Evolutionary conservation across 495 filamentous ascomycete genomes (phyloP).

Genomic region (Xeromyces bisporus): DNA sequence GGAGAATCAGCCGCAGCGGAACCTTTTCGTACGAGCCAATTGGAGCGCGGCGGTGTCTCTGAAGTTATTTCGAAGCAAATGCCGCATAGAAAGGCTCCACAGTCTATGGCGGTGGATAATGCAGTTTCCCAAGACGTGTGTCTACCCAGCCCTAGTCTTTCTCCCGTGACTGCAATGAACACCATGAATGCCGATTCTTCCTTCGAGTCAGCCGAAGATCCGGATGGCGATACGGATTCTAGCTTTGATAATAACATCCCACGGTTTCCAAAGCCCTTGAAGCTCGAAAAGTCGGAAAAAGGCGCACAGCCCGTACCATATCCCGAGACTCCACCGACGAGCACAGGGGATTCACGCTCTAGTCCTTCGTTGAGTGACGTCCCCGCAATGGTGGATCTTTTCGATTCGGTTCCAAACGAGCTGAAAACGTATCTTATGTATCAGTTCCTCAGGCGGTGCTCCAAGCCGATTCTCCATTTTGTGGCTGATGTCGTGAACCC

Average conservation of each 20-base stretch:
- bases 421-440: conserved; percentile 93
- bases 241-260: conserved; percentile 24
- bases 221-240: conserved; percentile 29
- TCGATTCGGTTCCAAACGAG: conserved; percentile 74
- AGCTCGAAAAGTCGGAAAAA: conserved; percentile 6
- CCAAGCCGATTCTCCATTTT: conserved; percentile 77
- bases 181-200: conserved; percentile 31
- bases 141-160: conserved; percentile 85
- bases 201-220: conserved; percentile 26
- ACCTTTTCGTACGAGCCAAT: conserved; percentile 8
- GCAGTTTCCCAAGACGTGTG: conserved; percentile 71
- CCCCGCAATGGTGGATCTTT: conserved; percentile 68
- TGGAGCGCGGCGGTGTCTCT: conserved; percentile 8
- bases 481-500: conserved; percentile 90
- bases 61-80: conserved; percentile 10
- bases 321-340: conserved; percentile 2
- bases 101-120: conserved; percentile 30
- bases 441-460: conserved; percentile 75
- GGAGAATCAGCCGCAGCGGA: conserved; percentile 5
- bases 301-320: conserved; percentile 3
- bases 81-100: conserved; percentile 13
- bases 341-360: conserved; percentile 5
- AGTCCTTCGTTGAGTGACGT: conserved; percentile 50
- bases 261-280: conserved; percentile 10
- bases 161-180: conserved; percentile 72